Percentiles rank a stretch among this genome's conserved stretches.
phyloP scores from a whole-genome alignment of 805 yeast species.

The Lipomyces chichibuensis region DNA sequence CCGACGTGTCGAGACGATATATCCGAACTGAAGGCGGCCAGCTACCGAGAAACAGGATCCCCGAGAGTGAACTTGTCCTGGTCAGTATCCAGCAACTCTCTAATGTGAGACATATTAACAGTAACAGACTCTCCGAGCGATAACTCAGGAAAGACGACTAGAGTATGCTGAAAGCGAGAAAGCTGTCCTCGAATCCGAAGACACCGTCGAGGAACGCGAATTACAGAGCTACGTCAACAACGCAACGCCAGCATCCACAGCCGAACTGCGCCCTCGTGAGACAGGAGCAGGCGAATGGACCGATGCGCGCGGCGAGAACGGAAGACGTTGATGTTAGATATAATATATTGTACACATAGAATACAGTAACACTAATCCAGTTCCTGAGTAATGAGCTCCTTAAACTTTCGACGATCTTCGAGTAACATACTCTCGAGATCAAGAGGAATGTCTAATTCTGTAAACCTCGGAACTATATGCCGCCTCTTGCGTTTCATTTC shows the following conservation, averaged over 20 bases:
- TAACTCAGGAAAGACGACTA: conserved; percentile 47
- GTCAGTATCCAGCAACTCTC: conserved; percentile 24
- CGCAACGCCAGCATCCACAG: conserved; percentile 19
- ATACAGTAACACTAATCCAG: neutral
- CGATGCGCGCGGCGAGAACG: conserved; percentile 74
- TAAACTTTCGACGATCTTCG: neutral
- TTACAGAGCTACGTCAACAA: conserved; percentile 18
- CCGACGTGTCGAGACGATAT: conserved; percentile 73
- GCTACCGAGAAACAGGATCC: conserved; percentile 53
- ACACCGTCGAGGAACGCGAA: conserved; percentile 46
- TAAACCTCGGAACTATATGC: neutral
- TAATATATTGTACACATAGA: neutral
- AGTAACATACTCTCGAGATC: neutral
- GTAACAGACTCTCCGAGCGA: conserved; percentile 38
- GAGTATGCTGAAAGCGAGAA: conserved; percentile 45
- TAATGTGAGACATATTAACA: neutral
- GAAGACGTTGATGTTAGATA: conserved; percentile 41
- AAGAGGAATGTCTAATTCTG: neutral
- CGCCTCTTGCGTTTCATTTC: neutral
- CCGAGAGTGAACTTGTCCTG: conserved; percentile 48
- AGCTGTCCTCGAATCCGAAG: conserved; percentile 47
- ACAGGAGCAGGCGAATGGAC: conserved; percentile 83
- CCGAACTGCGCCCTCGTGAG: conserved; percentile 56
- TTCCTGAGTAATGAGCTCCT: neutral
- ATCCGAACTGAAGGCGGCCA: conserved; percentile 51